Evolutionary conservation across 1,139 yeast species (phyloP), one percentile per base, ranked within the genome.

Genomic region (Blastobotrys elegans): DNA sequence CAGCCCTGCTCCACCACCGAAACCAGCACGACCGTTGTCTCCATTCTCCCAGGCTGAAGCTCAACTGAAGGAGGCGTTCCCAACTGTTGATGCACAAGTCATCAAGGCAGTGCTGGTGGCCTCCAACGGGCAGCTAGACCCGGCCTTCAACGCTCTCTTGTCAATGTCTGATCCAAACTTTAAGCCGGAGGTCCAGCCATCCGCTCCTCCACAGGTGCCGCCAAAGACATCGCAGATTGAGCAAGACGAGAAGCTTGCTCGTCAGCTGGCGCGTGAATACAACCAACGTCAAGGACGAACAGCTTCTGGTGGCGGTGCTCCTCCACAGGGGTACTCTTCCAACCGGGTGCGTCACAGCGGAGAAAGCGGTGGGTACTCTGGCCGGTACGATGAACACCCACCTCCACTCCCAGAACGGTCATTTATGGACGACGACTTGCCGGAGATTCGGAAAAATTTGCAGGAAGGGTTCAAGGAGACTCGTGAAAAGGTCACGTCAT

Each of bases 391-490:
- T 43, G 61, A 60, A 30, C 53, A 53, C 26, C 48, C 53, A 17
- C 56, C 61, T 11, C 46, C 52, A 43, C 48, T 50, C 47, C 51
- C 56, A 26, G 58, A 56, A 54, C 43, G 62, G 40, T 50, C 59
- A 34, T 80, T 86, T 59, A 82, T 82, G 33, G 82, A 77, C 50
- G 77, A 75, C 53, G 82, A 77, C 49, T 58, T 77, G 44, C 82
- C 83, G 10, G 88, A 82, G 58, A 70, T 87, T 56, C 81, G 78
- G 59, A 87, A 84, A 48, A 79, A 81, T 44, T 75, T 88, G 51
- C 73, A 79, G 46, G 84, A 83, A 61, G 94, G 95, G 26, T 74
- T 89, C 46, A 90, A 83, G 60, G 97, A 89, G 59, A 92, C 97
- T 1, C 79, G 83, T 51, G 74, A 79, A 41, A 84, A 85, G 46